Conservation (phyloP, 2,329 filamentous ascomycete species). For the Aspergillus versicolor region DNA sequence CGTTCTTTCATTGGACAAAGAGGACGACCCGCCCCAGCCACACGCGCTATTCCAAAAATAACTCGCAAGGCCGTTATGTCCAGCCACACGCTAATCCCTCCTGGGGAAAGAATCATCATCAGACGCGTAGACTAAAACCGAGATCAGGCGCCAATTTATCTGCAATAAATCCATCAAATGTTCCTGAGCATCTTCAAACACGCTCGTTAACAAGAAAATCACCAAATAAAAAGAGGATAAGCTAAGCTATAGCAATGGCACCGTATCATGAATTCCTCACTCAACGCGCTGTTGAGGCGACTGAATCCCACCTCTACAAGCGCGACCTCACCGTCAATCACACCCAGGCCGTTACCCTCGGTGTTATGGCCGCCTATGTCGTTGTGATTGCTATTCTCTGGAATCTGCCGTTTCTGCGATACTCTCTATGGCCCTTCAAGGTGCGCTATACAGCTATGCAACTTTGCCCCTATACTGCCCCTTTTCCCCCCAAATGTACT, state of each 20-base stretch:
- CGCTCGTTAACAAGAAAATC: not conserved
- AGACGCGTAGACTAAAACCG: conserved; percentile 19
- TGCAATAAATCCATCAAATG: not conserved
- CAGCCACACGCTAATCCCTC: conserved; percentile 19
- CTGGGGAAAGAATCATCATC: conserved; percentile 18
- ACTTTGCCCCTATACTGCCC: not conserved
- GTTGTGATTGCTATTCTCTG: conserved; percentile 74
- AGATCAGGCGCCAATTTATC: conserved; percentile 11
- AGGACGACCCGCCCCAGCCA: conserved; percentile 3
- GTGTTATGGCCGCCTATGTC: conserved; percentile 69
- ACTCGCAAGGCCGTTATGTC: not conserved
- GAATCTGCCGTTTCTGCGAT: conserved; percentile 75
- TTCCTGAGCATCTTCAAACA: not conserved
- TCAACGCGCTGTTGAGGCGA: conserved; percentile 21
- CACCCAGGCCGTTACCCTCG: conserved; percentile 69
- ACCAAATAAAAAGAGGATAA: not conserved
- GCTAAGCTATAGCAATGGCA: conserved; percentile 23
- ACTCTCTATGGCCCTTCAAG: conserved; percentile 79
- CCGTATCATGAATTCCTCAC: conserved; percentile 25
- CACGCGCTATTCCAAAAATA: conserved; percentile 22
- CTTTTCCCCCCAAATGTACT: not conserved
- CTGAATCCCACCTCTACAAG: conserved; percentile 39
- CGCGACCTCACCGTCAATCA: conserved; percentile 63
- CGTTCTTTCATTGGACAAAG: not conserved
- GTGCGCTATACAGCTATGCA: conserved; percentile 40